Evolutionary conservation across 805 yeast species (phyloP).

Genomic region (Cyberlindnera japonica): DNA sequence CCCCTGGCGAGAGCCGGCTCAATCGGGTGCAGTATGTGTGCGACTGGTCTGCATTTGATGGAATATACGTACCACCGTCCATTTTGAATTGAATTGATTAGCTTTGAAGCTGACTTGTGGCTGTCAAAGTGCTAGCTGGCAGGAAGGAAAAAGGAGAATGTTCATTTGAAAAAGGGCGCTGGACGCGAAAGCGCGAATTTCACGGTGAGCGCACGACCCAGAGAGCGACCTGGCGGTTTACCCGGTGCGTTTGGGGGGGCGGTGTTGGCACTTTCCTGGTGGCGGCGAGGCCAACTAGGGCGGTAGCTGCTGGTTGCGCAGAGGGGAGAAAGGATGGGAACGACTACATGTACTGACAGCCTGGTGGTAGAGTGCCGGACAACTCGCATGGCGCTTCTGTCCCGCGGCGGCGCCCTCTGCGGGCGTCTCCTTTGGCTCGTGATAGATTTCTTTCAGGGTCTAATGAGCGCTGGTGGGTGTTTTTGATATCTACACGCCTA

Average conservation of each 20-base stretch:
- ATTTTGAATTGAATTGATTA: conserved; percentile 19
- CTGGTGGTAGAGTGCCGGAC: no score
- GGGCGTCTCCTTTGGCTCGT: no score
- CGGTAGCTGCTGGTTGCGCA: no score
- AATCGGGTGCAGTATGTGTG: background rate
- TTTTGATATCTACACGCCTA: no score
- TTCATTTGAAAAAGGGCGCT: conserved; percentile 6
- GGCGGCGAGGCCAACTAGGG: no score
- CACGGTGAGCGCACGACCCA: conserved; percentile 9
- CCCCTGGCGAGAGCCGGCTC: background rate
- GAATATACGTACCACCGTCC: conserved; percentile 26
- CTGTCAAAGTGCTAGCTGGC: conserved; percentile 10
- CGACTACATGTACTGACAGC: no score
- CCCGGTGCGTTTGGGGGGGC: conserved; percentile 5
- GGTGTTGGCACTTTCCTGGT: background rate
- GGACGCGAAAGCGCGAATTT: conserved; percentile 1
- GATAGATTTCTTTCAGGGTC: no score
- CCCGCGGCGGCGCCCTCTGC: background rate
- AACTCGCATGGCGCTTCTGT: no score
- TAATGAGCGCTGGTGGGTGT: no score
- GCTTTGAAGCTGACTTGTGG: conserved; percentile 9
- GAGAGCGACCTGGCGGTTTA: no score
- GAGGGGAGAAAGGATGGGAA: no score
- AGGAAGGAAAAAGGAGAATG: conserved; percentile 14
- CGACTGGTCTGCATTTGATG: background rate